Evolutionary conservation across 495 filamentous ascomycete genomes (phyloP), one percentile per base, ranked within the genome.

Genomic region (Trichoderma asperelloides): DNA sequence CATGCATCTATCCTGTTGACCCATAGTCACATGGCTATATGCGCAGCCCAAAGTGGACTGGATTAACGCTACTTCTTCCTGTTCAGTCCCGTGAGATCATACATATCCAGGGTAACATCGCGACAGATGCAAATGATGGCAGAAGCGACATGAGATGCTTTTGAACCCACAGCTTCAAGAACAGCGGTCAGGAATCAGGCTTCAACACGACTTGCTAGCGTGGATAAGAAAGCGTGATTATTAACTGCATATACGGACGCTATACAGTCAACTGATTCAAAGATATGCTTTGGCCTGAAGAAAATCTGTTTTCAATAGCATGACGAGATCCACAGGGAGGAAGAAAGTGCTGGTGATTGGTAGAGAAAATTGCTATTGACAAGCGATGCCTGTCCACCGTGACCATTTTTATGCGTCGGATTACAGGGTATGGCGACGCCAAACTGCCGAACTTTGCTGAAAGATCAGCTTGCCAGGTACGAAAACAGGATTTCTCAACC

Each of bases 41-140:
- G 55, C 55, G 55, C 55, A 28, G 55, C 25, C 12, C 12, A 11
- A 15, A 21, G 55, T 60, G 55, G 55, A 30, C 55, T 60, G 25
- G 55, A 60, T 27, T 11, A 60, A 60, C 55, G 55, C 55, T 60
- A 60, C 13, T 57, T 60, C 55, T 60, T 60, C 55, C 15, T 28
- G 55, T 30, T 13, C 0, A 1, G 55, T 60, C 55, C 30, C 55
- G 55, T 60, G 55, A 60, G 55, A 60, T 9, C 12, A 60, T 30
- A 37, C 33, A 37, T 37, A 37, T 37, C 33, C 33, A 60, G 55
- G 25, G 55, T 60, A 27, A 25, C 25, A 60, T 60, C 25, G 55
- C 55, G 55, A 60, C 16, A 15, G 25, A 33, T 60, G 55, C 13
- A 30, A 15, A 25, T 23, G 23, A 60, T 60, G 55, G 23, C 16